These are phyloP conservation scores for Dictyostelium citrinum DNA, from an alignment of 78 protist species.

Conservation along the genomic window DNA sequence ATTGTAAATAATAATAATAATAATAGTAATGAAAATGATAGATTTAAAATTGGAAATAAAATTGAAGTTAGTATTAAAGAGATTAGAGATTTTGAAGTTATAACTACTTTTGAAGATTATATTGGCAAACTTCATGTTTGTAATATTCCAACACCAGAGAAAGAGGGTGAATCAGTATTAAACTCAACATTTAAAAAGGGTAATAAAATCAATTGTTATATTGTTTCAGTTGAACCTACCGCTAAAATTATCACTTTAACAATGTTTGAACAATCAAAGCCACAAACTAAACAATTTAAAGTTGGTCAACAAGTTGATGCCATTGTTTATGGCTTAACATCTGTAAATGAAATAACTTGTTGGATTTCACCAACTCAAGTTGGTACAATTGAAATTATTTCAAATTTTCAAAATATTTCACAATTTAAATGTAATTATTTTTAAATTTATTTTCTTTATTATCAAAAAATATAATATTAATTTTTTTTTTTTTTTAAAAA, in stretches of 20 bases:
- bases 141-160: neutral
- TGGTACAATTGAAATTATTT: slow-evolving; percentile 16
- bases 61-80: neutral
- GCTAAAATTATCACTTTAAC: neutral
- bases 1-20: neutral
- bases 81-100: neutral
- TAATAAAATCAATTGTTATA: neutral
- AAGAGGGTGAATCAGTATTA: neutral
- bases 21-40: neutral
- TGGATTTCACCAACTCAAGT: neutral
- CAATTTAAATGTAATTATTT: neutral
- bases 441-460: too few species aligned
- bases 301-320: neutral
- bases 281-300: neutral
- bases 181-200: neutral
- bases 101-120: neutral
- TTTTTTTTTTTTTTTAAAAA: neutral
- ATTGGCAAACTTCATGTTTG: neutral
- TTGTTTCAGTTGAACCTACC: neutral
- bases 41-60: slow-evolving; percentile 1
- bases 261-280: neutral
- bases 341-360: neutral
- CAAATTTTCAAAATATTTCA: slow-evolving; percentile 3
- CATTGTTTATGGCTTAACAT: neutral
- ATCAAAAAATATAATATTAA: too few species aligned